Conservation (phyloP, 2,329 filamentous ascomycete species). For the Biscogniauxia sp. region DNA sequence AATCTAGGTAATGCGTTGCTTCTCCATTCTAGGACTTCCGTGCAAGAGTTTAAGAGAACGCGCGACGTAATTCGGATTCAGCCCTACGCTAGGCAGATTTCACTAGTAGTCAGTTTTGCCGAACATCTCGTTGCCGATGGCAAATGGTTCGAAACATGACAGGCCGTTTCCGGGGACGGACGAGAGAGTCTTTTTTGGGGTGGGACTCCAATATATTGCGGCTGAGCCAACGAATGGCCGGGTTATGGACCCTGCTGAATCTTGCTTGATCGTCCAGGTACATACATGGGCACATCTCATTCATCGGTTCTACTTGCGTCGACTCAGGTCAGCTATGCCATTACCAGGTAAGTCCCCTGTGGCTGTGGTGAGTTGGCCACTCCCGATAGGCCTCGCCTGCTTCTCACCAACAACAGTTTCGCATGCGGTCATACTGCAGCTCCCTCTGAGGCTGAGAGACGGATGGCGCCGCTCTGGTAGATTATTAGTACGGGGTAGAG, state of each 20-base stretch:
- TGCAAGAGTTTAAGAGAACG: no score
- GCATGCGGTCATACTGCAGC: not conserved
- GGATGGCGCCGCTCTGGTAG: not conserved
- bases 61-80: conserved; percentile 10
- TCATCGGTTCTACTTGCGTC: not conserved
- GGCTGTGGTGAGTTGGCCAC: not conserved
- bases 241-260: not conserved
- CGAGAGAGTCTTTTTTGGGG: not conserved
- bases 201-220: not conserved
- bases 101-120: not conserved
- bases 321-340: not conserved
- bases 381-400: not conserved
- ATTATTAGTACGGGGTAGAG: not conserved
- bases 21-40: not conserved
- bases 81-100: conserved; percentile 16
- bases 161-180: not conserved
- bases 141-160: not conserved
- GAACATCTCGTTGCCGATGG: not conserved
- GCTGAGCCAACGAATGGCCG: not conserved
- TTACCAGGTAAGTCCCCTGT: not conserved
- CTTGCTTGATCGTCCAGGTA: not conserved
- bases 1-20: not conserved
- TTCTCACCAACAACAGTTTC: not conserved
- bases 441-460: not conserved
- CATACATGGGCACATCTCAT: not conserved